Percentiles rank a stretch among this genome's conserved stretches.
These are phyloP conservation scores for Leucaena leucocephala DNA, from an alignment of 306 rosid species.

Conservation along the genomic window DNA sequence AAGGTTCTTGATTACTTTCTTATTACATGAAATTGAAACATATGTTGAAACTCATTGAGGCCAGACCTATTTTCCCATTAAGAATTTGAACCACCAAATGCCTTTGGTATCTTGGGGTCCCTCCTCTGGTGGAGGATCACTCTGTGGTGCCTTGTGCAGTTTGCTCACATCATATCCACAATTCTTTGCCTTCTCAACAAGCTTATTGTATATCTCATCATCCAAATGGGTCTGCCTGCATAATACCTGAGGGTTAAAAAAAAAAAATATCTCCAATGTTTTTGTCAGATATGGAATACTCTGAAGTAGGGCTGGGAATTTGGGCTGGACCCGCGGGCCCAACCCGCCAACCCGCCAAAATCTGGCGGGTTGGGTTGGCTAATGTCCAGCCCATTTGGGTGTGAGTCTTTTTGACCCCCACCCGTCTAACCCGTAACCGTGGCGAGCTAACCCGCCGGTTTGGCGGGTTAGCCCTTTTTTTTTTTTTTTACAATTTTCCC, in stretches of 20 bases:
- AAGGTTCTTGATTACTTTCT: constrained; percentile 32
- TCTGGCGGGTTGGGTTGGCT: no score
- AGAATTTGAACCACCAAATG: constrained; percentile 77
- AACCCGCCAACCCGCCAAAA: no score
- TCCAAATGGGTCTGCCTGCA: constrained; percentile 62
- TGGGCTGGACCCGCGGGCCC: no score
- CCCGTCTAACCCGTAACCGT: no score
- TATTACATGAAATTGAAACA: constrained; percentile 16
- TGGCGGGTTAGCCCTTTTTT: no score
- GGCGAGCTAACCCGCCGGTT: no score
- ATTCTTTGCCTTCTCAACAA: constrained; percentile 61
- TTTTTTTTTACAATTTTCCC: no score
- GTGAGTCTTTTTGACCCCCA: no score
- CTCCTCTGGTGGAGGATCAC: constrained; percentile 67
- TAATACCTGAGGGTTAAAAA: constrained; percentile 49
- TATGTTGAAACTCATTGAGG: not conserved
- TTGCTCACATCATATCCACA: constrained; percentile 85
- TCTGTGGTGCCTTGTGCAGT: constrained; percentile 81
- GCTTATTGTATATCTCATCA: constrained; percentile 63
- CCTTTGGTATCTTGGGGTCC: constrained; percentile 80
- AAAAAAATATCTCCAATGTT: not conserved
- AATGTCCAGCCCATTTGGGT: no score
- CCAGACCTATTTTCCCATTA: constrained; percentile 53
- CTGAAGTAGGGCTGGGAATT: no score
- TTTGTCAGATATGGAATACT: not conserved